Evolutionary conservation across 768 basidiomycete species (phyloP), one percentile per base, ranked within the genome.

Genomic region (Mycena metata): DNA sequence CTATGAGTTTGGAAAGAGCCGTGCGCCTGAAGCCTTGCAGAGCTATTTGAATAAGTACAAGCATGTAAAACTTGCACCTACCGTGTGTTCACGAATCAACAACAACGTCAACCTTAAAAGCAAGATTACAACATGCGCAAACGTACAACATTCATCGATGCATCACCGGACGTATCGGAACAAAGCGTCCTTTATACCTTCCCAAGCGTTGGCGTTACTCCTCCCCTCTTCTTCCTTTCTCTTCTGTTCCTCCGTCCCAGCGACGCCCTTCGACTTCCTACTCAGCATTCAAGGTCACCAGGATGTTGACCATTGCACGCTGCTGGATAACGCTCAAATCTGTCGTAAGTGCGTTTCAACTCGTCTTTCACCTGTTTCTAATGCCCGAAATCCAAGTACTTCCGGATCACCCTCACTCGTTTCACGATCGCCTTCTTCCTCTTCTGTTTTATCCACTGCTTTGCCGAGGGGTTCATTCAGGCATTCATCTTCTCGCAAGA

Each of bases 391-490:
- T 56, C 33, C 19, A 33, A 81, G 79, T 76, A 78, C 64, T 60
- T 74, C 10, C 71, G 76, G 51, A 76, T 81, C 19, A 80, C 78
- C 0, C 75, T 80, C 49, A 78, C 76, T 51, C 75, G 74, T 50
- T 66, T 76, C 50, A 78, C 80, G 2, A 23, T 72, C 23, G 66
- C 76, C 0, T 82, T 82, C 64, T 78, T 81, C 54, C 57, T 79
- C 1, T 74, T 81, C 45, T 74, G 73, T 15, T 72, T 79, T 59
- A 52, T 77, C 26, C 75, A 77, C 57, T 77, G 76, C 35, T 74
- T 81, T 55, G 69, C 77, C 13, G 80, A 80, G 52, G 80, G 75
- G 7, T 64, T 74, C 64, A 68, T 82, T 36, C 77, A 76, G 46
- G 69, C 78, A 0, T 74, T 78, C 30, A 61, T 82, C 10, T 79